Evolutionary conservation across 164 flowering plant species (phyloP), one percentile per base, ranked within the genome.

Genomic region (Magnolia officinalis): DNA sequence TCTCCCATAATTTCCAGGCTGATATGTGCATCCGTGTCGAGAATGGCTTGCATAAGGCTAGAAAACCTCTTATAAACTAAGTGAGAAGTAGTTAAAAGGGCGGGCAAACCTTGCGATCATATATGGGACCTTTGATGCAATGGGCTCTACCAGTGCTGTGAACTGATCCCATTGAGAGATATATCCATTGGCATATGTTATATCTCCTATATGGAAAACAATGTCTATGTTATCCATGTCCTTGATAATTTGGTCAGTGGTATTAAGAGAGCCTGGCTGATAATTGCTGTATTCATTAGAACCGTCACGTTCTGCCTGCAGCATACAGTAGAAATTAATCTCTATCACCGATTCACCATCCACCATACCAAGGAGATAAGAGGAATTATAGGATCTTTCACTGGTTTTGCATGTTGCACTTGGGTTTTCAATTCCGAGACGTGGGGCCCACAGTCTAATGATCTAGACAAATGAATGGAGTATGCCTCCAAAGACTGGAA

Each of bases 91-190:
- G 5, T 24, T 49, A 49, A 19, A 50, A 55, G 26, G 14, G 77
- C 68, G 8, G 52, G 72, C 75, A 76, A 65, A 85, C 87, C 86
- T 83, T 21, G 83, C 82, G 50, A 83, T 50, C 87, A 85, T 85
- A 50, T 81, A 83, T 26, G 86, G 86, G 29, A 81, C 80, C n/a
- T 79, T 72, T 63, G 88, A 85, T 61, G 84, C 79, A 76, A 85
- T 85, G 18, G 88, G 86, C 83, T 85, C 88, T 23, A 85, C 81
- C 70, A 82, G 86, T 61, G 86, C 68, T 5, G 88, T 85, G 65
- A 85, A 85, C 75, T 85, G 88, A 75, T 85, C 88, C 88, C 88
- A 85, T 52, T 85, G 88, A 13, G 88, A 85, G 26, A 86, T 78
- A 63, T 86, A 86, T 49, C 88, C 88, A 80, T 82, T 86, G 24